phyloP scores from a whole-genome alignment of 257 asterid genomes.

The Nicotiana sylvestris region DNA sequence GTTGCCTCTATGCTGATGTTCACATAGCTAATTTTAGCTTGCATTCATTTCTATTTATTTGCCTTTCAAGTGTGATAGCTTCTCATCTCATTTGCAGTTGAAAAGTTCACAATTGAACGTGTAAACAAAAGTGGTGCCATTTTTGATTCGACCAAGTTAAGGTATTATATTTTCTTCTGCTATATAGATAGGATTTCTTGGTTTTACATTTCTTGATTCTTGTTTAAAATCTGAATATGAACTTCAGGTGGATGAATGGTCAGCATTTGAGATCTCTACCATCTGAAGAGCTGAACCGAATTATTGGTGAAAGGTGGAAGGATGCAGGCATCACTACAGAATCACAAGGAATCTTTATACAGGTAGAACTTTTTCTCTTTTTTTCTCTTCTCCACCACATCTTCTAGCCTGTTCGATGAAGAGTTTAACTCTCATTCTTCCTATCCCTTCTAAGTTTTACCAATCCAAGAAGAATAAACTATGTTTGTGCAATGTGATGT shows the following conservation, averaged over 20 bases:
- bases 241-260: conserved; percentile 95
- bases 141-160: conserved; percentile 78
- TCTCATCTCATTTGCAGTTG: conserved; percentile 49
- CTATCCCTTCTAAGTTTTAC: neutral
- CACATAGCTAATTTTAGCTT: conserved; percentile 1
- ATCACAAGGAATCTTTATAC: conserved; percentile 65
- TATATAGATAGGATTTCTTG: neutral
- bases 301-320: conserved; percentile 81
- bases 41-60: neutral
- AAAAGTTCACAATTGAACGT: conserved; percentile 84
- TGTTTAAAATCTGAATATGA: conserved; percentile 16
- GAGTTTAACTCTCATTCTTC: neutral
- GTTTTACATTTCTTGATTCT: conserved; percentile 18
- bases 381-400: neutral
- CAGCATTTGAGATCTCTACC: conserved; percentile 85
- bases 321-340: conserved; percentile 48
- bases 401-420: neutral
- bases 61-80: conserved; percentile 6
- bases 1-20: conserved; percentile 15
- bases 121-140: conserved; percentile 92
- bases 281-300: conserved; percentile 41
- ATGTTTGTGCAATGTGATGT: neutral
- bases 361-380: conserved; percentile 35
- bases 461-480: neutral
- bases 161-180: conserved; percentile 40